These are phyloP conservation scores for Petrea volubilis DNA, from an alignment of 257 asterid genomes.

Conservation along the genomic window DNA sequence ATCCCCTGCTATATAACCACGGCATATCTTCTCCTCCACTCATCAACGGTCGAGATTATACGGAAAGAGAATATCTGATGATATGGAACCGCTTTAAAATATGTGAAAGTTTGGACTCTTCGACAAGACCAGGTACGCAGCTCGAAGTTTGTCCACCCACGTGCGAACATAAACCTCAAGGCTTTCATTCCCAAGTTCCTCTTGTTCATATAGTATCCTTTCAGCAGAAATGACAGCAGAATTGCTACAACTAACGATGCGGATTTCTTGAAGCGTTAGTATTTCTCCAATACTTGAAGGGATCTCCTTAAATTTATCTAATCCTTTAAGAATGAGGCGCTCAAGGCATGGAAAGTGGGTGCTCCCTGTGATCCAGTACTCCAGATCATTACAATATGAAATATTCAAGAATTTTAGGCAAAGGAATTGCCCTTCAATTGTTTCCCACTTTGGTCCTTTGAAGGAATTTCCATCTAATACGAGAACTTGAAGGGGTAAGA, in stretches of 20 bases:
- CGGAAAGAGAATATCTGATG: too few relatives aligned
- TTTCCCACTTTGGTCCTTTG: not conserved
- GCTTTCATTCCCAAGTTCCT: not conserved
- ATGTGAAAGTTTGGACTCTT: too few relatives aligned
- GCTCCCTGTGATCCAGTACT: too few relatives aligned
- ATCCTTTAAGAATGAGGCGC: not conserved
- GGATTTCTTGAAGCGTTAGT: not conserved
- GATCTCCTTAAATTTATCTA: not conserved
- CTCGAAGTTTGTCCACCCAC: not conserved
- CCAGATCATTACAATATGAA: too few relatives aligned
- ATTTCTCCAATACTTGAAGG: not conserved
- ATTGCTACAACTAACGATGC: not conserved
- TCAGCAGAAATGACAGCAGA: not conserved
- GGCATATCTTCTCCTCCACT: too few relatives aligned
- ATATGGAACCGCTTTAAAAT: too few relatives aligned
- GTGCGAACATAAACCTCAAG: not conserved
- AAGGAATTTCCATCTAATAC: not conserved
- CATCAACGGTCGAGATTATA: too few relatives aligned
- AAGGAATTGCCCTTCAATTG: not conserved
- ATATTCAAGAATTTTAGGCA: not conserved
- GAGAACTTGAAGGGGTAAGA: constrained; percentile 25
- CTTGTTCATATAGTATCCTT: too few relatives aligned
- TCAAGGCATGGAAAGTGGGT: too few relatives aligned
- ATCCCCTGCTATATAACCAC: too few relatives aligned
- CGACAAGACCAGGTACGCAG: too few relatives aligned